Evolutionary conservation across 2,329 filamentous ascomycete genomes (phyloP).

Genomic region (Cladosporium halotolerans): DNA sequence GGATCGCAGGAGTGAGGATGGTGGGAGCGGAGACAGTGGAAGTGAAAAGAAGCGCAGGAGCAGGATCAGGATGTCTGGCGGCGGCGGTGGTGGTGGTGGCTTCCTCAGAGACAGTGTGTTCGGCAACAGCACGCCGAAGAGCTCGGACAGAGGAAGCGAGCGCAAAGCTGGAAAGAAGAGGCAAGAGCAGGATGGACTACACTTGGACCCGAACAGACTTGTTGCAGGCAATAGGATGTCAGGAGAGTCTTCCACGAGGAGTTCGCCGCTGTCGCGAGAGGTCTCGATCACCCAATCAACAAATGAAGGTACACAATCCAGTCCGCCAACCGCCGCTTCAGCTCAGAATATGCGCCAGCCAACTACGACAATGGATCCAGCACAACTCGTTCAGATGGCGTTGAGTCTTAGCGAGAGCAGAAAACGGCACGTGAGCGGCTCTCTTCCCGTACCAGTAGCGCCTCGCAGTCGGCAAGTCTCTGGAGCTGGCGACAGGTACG

Average conservation of each 20-base stretch:
- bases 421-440: conserved; percentile 54
- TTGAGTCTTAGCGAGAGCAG: conserved; percentile 79
- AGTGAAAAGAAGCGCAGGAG: conserved; percentile 6
- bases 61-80: conserved; percentile 24
- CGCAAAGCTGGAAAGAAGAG: conserved; percentile 17
- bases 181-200: conserved; percentile 16
- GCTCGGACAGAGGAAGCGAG: conserved; percentile 1
- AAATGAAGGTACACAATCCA: neutral
- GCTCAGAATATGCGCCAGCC: conserved; percentile 1
- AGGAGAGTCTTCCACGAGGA: conserved; percentile 22
- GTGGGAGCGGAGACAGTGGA: neutral
- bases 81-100: conserved; percentile 26
- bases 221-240: conserved; percentile 15
- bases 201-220: conserved; percentile 16
- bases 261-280: conserved; percentile 25
- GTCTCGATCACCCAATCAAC: conserved; percentile 12
- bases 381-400: conserved; percentile 89
- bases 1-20: conserved; percentile 4
- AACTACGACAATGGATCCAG: conserved; percentile 63
- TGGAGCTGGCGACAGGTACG: conserved; percentile 15
- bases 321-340: too few species aligned
- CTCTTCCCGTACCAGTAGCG: conserved; percentile 44
- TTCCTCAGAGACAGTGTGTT: conserved; percentile 30
- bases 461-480: conserved; percentile 5
- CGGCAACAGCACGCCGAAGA: conserved; percentile 17